phyloP scores from a whole-genome alignment of 768 basidiomycete species.

The Lactarius quietus region DNA sequence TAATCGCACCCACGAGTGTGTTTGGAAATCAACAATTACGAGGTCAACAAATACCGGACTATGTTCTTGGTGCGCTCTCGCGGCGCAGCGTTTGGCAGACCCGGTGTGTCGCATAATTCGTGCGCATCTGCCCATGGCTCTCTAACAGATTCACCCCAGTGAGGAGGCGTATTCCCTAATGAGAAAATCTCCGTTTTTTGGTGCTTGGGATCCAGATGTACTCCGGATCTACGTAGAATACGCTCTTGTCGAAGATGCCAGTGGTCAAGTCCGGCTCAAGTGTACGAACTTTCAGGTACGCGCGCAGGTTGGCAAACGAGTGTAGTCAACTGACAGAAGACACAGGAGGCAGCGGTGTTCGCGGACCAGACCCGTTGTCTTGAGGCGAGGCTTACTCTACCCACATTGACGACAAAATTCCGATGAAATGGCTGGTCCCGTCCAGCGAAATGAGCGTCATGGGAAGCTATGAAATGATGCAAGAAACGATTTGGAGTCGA shows the following conservation, averaged over 20 bases:
- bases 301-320: neutral
- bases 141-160: conserved; percentile 33
- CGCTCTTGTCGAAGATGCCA: conserved; percentile 42
- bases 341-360: conserved; percentile 57
- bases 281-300: conserved; percentile 52
- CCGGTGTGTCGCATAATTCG: conserved; percentile 37
- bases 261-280: conserved; percentile 54
- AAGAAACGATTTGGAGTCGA: conserved; percentile 34
- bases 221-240: conserved; percentile 59
- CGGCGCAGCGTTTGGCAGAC: conserved; percentile 65
- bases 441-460: conserved; percentile 33
- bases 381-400: conserved; percentile 38
- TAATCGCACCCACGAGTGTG: conserved; percentile 47
- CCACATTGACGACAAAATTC: conserved; percentile 46
- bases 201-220: conserved; percentile 61
- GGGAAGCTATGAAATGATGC: conserved; percentile 19
- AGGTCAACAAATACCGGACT: too few species aligned
- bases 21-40: neutral
- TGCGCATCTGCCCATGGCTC: neutral
- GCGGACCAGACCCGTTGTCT: conserved; percentile 39
- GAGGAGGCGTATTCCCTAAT: conserved; percentile 56
- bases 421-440: conserved; percentile 55
- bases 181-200: conserved; percentile 59
- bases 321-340: neutral
- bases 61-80: conserved; percentile 45